Evolutionary conservation across 116 monocot species (phyloP).

Genomic region (Cymodocea nodosa): DNA sequence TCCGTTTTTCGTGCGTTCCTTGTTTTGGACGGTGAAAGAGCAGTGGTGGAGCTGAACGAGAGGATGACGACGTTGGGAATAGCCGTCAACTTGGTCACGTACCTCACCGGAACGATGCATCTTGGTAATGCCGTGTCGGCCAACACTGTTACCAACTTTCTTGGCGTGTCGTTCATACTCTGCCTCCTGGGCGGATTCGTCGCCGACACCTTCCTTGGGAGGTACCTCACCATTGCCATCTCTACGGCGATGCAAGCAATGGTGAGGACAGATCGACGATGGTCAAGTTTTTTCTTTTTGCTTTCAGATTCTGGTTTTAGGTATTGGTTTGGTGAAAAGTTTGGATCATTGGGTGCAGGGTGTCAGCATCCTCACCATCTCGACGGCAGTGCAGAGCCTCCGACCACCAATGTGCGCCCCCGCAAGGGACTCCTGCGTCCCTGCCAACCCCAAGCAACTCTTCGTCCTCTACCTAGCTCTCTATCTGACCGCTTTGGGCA

Average conservation of each 20-base stretch:
- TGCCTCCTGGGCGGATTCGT: constrained; percentile 88
- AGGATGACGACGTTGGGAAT: constrained; percentile 75
- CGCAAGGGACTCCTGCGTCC: constrained; percentile 14
- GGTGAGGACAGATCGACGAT: constrained; percentile 13
- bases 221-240: constrained; percentile 90
- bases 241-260: constrained; percentile 58
- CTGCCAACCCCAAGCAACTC: constrained; percentile 39
- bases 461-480: constrained; percentile 64
- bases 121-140: constrained; percentile 75
- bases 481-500: constrained; percentile 74
- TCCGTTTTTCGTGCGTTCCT: not conserved
- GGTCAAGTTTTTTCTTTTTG: too few relatives aligned
- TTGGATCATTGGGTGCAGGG: constrained; percentile 39
- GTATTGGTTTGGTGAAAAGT: not conserved
- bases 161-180: constrained; percentile 85
- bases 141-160: constrained; percentile 82
- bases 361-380: constrained; percentile 60
- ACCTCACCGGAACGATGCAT: constrained; percentile 79
- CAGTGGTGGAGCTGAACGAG: constrained; percentile 75
- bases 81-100: constrained; percentile 83
- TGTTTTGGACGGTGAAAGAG: not conserved
- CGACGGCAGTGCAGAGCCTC: constrained; percentile 51
- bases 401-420: constrained; percentile 47
- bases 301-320: too few relatives aligned
- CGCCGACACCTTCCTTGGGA: constrained; percentile 79